Evolutionary conservation across 2,329 filamentous ascomycete species (phyloP).

Genomic region (Monilinia fructigena): DNA sequence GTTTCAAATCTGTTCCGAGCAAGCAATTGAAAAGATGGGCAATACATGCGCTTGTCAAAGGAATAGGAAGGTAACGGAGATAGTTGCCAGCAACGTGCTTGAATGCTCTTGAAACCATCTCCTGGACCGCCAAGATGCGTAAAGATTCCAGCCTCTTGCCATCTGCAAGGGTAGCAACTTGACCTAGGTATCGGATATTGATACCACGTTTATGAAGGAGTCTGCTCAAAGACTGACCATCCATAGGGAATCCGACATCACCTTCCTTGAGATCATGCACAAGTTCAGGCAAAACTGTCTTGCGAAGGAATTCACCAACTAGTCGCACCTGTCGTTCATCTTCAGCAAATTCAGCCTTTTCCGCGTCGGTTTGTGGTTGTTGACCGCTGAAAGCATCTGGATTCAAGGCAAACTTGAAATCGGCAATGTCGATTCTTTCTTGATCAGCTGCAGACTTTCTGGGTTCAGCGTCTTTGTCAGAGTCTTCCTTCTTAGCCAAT

Average conservation of each 20-base stretch:
- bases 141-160: slow-evolving; percentile 75
- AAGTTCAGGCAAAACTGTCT: slow-evolving; percentile 78
- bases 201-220: slow-evolving; percentile 95
- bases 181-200: slow-evolving; percentile 94
- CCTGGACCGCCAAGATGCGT: slow-evolving; percentile 74
- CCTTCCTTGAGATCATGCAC: slow-evolving; percentile 85
- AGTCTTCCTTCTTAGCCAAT: not conserved
- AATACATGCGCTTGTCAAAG: slow-evolving; percentile 75
- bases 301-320: slow-evolving; percentile 74
- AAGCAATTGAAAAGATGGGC: slow-evolving; percentile 93
- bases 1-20: slow-evolving; percentile 76
- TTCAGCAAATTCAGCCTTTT: slow-evolving; percentile 76
- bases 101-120: slow-evolving; percentile 94
- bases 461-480: slow-evolving; percentile 31
- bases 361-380: slow-evolving; percentile 81
- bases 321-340: slow-evolving; percentile 88
- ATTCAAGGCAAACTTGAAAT: slow-evolving; percentile 86
- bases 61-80: slow-evolving; percentile 74
- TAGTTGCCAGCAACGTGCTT: slow-evolving; percentile 86
- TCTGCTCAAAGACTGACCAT: slow-evolving; percentile 84
- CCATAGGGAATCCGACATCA: slow-evolving; percentile 97
- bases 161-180: slow-evolving; percentile 68
- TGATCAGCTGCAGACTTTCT: slow-evolving; percentile 37
- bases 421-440: slow-evolving; percentile 78
- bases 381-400: slow-evolving; percentile 95